phyloP scores from a whole-genome alignment of 306 rosid genomes.

The Cotoneaster glaucophyllus region DNA sequence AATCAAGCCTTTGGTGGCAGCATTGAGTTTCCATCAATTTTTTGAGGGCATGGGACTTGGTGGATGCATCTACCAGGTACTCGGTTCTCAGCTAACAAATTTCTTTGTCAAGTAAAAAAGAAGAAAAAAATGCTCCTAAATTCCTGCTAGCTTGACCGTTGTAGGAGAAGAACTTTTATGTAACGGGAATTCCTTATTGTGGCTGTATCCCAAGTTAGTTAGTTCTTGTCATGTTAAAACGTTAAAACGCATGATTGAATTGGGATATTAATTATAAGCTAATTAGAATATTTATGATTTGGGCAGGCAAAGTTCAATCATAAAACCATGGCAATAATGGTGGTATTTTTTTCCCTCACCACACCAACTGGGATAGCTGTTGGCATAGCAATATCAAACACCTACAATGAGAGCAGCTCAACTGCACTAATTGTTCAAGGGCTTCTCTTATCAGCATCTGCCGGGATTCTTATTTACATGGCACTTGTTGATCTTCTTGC shows the following conservation, averaged over 20 bases:
- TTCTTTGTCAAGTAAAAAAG: background rate
- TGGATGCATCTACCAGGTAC: slow-evolving; percentile 22
- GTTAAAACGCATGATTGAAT: no score
- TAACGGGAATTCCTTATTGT: no score
- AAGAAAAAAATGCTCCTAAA: background rate
- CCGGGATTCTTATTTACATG: slow-evolving; percentile 54
- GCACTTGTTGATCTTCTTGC: slow-evolving; percentile 72
- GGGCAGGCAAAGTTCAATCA: slow-evolving; percentile 37
- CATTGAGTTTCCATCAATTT: slow-evolving; percentile 47
- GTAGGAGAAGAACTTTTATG: no score
- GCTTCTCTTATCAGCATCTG: slow-evolving; percentile 48
- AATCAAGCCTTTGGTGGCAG: slow-evolving; percentile 43
- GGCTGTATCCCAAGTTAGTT: no score
- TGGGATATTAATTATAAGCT: background rate
- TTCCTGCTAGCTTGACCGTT: background rate
- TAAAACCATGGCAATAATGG: slow-evolving; percentile 36
- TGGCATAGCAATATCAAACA: slow-evolving; percentile 46
- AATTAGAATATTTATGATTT: background rate
- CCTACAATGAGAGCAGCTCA: slow-evolving; percentile 37
- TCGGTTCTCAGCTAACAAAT: background rate
- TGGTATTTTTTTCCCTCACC: slow-evolving; percentile 45
- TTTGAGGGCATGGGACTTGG: slow-evolving; percentile 47
- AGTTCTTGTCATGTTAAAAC: no score
- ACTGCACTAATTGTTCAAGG: slow-evolving; percentile 42
- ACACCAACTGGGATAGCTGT: slow-evolving; percentile 45